Evolutionary conservation across 345 rosid species (phyloP).

Genomic region (Lumnitzera racemosa): DNA sequence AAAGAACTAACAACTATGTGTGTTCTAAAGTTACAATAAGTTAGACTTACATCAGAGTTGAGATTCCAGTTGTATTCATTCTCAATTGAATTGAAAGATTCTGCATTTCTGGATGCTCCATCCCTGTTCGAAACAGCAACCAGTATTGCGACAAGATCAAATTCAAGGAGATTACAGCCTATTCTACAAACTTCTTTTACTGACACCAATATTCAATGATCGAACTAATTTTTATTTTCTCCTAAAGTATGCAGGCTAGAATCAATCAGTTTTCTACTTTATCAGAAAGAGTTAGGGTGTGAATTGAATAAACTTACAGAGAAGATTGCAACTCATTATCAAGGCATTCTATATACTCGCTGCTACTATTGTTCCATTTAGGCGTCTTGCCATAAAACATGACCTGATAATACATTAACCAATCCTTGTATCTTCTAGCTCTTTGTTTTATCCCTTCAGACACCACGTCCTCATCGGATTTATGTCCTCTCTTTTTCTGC

Average conservation of each 20-base stretch:
- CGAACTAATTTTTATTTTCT: too few relatives aligned
- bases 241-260: too few relatives aligned
- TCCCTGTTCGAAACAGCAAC: conserved; percentile 21
- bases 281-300: too few relatives aligned
- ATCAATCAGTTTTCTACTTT: too few relatives aligned
- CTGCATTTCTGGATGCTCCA: conserved; percentile 11
- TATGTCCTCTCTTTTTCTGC: conserved; percentile 1
- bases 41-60: conserved; percentile 21
- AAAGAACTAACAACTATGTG: too few relatives aligned
- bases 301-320: conserved; percentile 13
- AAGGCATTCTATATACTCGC: conserved; percentile 4
- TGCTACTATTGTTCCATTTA: conserved; percentile 16
- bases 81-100: conserved; percentile 18
- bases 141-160: background rate
- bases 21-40: too few relatives aligned
- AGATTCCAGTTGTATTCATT: conserved; percentile 9
- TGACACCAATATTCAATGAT: too few relatives aligned
- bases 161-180: too few relatives aligned
- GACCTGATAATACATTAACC: conserved; percentile 68
- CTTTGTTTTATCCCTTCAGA: conserved; percentile 33
- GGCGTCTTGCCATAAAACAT: conserved; percentile 45
- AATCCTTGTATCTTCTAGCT: conserved; percentile 54
- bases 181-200: too few relatives aligned
- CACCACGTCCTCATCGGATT: conserved; percentile 3
- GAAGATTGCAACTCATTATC: conserved; percentile 14